Conservation (phyloP, 192 early-diverging fungal species). For the Umbelopsis vinacea region DNA sequence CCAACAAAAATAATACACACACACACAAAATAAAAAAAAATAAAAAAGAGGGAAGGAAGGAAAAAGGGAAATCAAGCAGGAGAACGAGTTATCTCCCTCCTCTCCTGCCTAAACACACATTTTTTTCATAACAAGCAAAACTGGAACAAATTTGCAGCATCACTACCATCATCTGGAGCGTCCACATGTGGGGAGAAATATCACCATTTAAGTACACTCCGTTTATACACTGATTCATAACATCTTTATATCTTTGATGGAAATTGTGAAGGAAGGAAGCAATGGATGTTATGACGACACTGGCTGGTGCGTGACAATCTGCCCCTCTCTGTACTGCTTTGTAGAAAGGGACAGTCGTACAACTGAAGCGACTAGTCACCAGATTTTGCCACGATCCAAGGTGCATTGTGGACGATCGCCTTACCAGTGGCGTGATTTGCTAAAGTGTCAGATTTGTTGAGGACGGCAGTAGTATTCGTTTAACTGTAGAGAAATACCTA, state of each 20-base stretch:
- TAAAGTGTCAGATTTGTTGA: too few species aligned
- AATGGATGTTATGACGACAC: not conserved
- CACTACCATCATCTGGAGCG: too few species aligned
- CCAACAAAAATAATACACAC: not conserved
- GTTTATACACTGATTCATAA: too few species aligned
- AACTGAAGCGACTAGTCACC: too few species aligned
- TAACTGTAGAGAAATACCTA: too few species aligned
- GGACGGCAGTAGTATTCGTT: too few species aligned
- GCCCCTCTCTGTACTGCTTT: not conserved
- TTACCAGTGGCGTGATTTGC: not conserved
- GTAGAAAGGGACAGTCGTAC: not conserved
- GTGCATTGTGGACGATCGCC: not conserved
- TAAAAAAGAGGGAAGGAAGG: not conserved
- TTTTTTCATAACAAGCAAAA: too few species aligned
- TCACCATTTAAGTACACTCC: too few species aligned
- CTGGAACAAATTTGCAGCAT: too few species aligned
- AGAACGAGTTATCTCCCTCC: not conserved
- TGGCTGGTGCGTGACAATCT: not conserved
- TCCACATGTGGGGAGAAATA: too few species aligned
- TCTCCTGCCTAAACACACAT: not conserved
- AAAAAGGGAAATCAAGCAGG: not conserved
- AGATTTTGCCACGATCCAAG: constrained; percentile 10
- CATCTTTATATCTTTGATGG: too few species aligned
- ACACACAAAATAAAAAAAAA: not conserved
- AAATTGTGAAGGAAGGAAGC: not conserved